phyloP scores from a whole-genome alignment of 2,329 filamentous ascomycete genomes.

The Ascochyta rabiei region DNA sequence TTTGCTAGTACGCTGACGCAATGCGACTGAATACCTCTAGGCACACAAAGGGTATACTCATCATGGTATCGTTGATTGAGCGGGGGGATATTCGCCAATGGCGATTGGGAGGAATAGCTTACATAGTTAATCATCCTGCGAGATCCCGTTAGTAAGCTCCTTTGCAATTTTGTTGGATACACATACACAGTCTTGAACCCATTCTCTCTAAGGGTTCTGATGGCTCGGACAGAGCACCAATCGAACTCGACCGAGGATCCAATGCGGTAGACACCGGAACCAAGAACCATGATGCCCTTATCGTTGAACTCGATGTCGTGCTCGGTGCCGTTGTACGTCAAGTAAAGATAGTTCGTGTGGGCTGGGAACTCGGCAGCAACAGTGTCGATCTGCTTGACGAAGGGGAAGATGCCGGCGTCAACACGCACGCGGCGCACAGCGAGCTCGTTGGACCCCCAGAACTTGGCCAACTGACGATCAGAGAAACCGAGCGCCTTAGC shows the following conservation, averaged over 20 bases:
- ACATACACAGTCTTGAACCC: slow-evolving; percentile 79
- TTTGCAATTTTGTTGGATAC: background rate
- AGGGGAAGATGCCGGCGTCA: slow-evolving; percentile 84
- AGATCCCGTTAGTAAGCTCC: background rate
- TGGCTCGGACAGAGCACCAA: slow-evolving; percentile 96
- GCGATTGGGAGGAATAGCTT: too few species aligned
- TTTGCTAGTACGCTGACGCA: too few species aligned
- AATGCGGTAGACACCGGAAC: slow-evolving; percentile 95
- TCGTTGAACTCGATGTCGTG: slow-evolving; percentile 86
- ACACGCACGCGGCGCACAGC: slow-evolving; percentile 82
- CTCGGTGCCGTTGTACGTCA: slow-evolving; percentile 91
- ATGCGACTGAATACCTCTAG: too few species aligned
- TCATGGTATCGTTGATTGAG: too few species aligned
- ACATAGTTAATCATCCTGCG: slow-evolving; percentile 77
- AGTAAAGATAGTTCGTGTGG: slow-evolving; percentile 92
- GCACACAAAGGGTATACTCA: too few species aligned
- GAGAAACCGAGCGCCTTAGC: slow-evolving; percentile 95
- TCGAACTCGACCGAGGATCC: slow-evolving; percentile 98
- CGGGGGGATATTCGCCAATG: too few species aligned
- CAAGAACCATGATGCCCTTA: slow-evolving; percentile 93
- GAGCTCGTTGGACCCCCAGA: slow-evolving; percentile 93
- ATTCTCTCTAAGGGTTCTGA: slow-evolving; percentile 82
- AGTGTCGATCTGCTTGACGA: slow-evolving; percentile 98
- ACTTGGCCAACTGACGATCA: slow-evolving; percentile 90
- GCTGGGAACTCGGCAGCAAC: slow-evolving; percentile 96